phyloP scores from a whole-genome alignment of 73 alveolate species.

The Paramecium primaurelia region DNA sequence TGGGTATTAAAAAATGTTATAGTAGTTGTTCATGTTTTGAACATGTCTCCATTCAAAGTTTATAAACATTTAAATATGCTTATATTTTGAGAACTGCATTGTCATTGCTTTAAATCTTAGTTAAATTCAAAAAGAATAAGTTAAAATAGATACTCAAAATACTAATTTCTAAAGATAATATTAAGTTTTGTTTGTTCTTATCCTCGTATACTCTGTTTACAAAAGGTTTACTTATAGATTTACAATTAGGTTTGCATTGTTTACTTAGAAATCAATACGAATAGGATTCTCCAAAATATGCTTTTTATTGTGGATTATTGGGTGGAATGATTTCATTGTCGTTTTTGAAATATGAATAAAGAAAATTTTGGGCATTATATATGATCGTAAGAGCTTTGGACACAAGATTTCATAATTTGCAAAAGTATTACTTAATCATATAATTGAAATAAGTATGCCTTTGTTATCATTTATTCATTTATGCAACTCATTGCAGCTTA shows the following conservation, averaged over 20 bases:
- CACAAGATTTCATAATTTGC: not conserved
- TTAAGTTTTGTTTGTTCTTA: not conserved
- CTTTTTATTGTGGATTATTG: not conserved
- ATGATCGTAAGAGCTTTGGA: constrained; percentile 21
- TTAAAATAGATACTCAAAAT: not conserved
- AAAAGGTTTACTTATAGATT: not conserved
- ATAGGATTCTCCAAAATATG: not conserved
- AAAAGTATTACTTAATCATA: not conserved
- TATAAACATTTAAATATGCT: not conserved
- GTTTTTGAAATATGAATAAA: not conserved
- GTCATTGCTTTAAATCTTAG: not conserved
- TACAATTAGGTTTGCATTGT: not conserved
- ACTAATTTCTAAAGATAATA: not conserved
- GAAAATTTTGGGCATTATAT: constrained; percentile 27
- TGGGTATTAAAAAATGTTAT: not conserved
- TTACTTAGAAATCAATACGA: not conserved
- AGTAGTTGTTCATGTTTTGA: not conserved
- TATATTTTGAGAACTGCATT: not conserved
- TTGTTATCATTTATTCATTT: not conserved
- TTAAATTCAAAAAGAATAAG: not conserved
- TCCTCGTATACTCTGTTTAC: not conserved
- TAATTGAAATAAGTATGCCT: not conserved
- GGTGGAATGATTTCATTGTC: not conserved
- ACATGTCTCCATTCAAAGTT: not conserved
- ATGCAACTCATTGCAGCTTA: not conserved